Conservation (phyloP, 2,329 filamentous ascomycete species). For the Coniochaeta sp. region DNA sequence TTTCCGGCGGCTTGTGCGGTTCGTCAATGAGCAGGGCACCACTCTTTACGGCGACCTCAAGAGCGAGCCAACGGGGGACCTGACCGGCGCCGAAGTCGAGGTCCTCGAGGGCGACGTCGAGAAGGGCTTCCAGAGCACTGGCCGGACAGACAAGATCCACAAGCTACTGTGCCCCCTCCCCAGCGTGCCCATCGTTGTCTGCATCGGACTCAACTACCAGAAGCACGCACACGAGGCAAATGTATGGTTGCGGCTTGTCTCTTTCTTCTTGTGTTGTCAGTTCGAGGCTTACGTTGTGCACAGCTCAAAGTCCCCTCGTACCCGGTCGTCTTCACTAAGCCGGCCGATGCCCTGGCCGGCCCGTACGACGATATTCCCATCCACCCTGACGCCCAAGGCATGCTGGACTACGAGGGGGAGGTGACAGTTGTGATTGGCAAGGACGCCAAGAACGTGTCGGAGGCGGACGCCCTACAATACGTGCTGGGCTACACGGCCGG, state of each 20-base stretch:
- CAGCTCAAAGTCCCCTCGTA: conserved; percentile 27
- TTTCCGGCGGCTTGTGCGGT: conserved; percentile 6
- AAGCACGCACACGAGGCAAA: conserved; percentile 6
- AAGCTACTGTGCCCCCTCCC: conserved; percentile 5
- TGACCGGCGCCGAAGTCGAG: conserved; percentile 4
- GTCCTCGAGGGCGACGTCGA: conserved; percentile 6
- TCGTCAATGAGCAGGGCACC: conserved; percentile 3
- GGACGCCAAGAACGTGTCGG: conserved; percentile 2
- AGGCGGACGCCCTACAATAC: neutral
- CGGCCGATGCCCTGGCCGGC: conserved; percentile 1
- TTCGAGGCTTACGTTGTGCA: neutral
- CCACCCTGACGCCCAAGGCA: neutral
- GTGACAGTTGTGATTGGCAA: conserved; percentile 2
- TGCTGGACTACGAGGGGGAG: conserved; percentile 4
- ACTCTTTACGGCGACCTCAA: conserved; percentile 5
- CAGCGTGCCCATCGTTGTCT: conserved; percentile 1
- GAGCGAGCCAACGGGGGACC: neutral
- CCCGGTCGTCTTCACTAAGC: conserved; percentile 27
- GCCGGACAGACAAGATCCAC: conserved; percentile 3
- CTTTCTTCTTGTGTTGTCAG: neutral
- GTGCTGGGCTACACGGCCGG: conserved; percentile 3
- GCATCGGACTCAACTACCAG: conserved; percentile 7
- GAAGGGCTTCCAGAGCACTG: conserved; percentile 1
- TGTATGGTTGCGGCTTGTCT: neutral
- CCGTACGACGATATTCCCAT: neutral